Conservation (phyloP, 208 protist genomes). For the Trypanosomatidae sp. region DNA sequence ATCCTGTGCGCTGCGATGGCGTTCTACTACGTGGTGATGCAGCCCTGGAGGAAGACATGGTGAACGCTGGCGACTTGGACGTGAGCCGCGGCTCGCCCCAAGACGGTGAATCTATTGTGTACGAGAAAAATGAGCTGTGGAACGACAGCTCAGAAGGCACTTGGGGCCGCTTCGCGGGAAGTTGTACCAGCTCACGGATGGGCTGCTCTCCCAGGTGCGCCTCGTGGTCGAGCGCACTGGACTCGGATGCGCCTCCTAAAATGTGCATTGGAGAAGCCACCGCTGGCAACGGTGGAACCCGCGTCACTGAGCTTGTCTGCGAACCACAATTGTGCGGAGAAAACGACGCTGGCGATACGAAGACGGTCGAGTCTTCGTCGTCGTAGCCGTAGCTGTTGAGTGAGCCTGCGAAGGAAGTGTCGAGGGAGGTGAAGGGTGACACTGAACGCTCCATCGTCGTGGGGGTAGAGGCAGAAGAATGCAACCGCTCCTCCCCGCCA, state of each 20-base stretch:
- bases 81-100: not conserved
- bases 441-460: not conserved
- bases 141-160: not conserved
- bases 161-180: not conserved
- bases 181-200: not conserved
- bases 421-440: slow-evolving; percentile 6
- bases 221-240: not conserved
- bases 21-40: not conserved
- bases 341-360: not conserved
- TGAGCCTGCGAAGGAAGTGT: not conserved
- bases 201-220: not conserved
- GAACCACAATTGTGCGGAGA: not conserved
- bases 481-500: not conserved
- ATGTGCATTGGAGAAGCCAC: not conserved
- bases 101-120: not conserved
- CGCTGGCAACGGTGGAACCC: not conserved
- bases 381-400: not conserved
- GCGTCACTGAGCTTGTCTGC: not conserved
- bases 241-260: not conserved
- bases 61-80: not conserved
- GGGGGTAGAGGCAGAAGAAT: not conserved
- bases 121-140: slow-evolving; percentile 11
- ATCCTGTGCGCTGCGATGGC: not conserved
- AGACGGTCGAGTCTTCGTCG: slow-evolving; percentile 1
- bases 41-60: not conserved